Evolutionary conservation across 305 asterid genomes (phyloP), one percentile per base, ranked within the genome.

Genomic region (Fraxinus dipetala): DNA sequence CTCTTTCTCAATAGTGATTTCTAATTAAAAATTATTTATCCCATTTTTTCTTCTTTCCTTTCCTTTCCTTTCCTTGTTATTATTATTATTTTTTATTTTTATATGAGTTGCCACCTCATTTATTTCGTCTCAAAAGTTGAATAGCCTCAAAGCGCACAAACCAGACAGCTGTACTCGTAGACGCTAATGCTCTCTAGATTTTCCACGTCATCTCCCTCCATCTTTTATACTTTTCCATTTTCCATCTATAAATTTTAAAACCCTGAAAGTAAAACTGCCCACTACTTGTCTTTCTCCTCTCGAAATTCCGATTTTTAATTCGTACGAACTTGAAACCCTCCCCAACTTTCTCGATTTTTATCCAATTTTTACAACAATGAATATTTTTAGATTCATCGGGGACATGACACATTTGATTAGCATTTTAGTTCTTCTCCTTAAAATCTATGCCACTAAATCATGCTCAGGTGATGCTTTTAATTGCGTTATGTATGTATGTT

Each of bases 351-450:
- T 26, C 28, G 28, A 26, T 26, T 26, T 26, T 26, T 26, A 26
- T 26, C 28, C 28, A 26, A 26, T 26, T 26, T 26, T 26, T 26
- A 26, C 28, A 26, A 26, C 28, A 26, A 95, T 96, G 99, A 96
- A 96, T 85, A 83, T 91, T 56, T 96, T 96, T 89, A 89, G 98
- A 90, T 92, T 96, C 69, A 90, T 95, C 36, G 98, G 99, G 13
- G 99, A 96, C 78, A 92, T 94, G 99, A 92, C 95, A 80, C 99
- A 94, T 88, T 90, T 96, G 91, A 85, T 92, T 69, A 96, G 99
- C 78, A 84, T 96, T 84, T 78, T 94, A 78, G 94, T 96, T n/a
- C 94, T 96, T 63, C 98, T 94, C 24, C 97, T 94, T 79, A 96
- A 96, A 90, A 93, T 96, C 67, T 92, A 96, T 51, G 93, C 97